Evolutionary conservation across 176 grass and related monocot species (phyloP).

Genomic region (Luzula sylvatica): DNA sequence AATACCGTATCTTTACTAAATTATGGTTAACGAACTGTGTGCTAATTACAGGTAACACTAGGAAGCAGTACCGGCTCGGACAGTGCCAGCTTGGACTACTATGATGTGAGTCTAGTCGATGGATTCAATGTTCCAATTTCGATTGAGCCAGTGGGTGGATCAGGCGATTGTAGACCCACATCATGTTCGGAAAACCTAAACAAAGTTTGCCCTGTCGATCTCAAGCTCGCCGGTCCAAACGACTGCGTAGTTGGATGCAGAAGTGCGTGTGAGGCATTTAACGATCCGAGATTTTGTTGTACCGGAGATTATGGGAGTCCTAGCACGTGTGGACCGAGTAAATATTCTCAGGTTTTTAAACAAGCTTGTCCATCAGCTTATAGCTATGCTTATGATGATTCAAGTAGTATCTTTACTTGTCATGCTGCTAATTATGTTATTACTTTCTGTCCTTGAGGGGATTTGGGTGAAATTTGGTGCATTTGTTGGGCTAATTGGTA

Average conservation of each 20-base stretch:
- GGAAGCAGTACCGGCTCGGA: conserved; percentile 16
- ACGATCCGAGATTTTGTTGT: conserved; percentile 49
- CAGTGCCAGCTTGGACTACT: conserved; percentile 56
- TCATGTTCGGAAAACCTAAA: conserved; percentile 49
- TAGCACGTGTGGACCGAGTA: conserved; percentile 43
- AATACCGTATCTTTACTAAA: neutral
- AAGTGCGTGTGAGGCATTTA: conserved; percentile 51
- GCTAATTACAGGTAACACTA: conserved; percentile 35
- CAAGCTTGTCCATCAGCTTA: conserved; percentile 47
- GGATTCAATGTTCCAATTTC: conserved; percentile 54
- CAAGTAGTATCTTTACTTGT: conserved; percentile 61
- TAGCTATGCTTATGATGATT: conserved; percentile 70
- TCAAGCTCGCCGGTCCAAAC: conserved; percentile 11
- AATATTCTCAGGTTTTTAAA: conserved; percentile 66
- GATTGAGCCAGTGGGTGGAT: conserved; percentile 28
- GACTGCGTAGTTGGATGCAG: conserved; percentile 36
- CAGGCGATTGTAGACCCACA: conserved; percentile 22
- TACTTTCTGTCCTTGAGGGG: conserved; percentile 52
- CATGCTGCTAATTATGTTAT: conserved; percentile 33
- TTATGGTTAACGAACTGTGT: too few relatives aligned
- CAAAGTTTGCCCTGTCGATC: conserved; percentile 36
- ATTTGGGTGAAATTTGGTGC: conserved; percentile 14
- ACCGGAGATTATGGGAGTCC: conserved; percentile 43
- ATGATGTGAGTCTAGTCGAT: conserved; percentile 90
- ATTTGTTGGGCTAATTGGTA: neutral